Evolutionary conservation across 306 rosid genomes (phyloP).

Genomic region (Cicer bijugum): DNA sequence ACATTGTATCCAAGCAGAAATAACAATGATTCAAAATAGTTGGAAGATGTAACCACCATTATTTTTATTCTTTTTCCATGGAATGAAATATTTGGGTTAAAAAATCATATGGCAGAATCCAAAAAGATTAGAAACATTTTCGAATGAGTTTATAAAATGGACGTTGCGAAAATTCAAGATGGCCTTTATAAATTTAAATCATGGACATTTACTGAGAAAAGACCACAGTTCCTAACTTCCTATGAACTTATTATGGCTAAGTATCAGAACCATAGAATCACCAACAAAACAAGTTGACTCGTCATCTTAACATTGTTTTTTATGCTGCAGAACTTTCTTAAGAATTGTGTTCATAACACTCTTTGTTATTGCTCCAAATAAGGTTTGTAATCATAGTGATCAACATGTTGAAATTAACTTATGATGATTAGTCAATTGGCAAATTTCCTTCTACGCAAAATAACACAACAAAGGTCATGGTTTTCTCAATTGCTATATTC

Average conservation of each 20-base stretch:
- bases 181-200: background rate
- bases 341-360: slow-evolving; percentile 9
- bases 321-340: background rate
- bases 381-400: slow-evolving; percentile 13
- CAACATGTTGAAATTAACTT: slow-evolving; percentile 4
- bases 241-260: background rate
- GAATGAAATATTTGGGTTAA: background rate
- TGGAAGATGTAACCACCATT: background rate
- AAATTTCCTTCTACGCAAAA: slow-evolving; percentile 20
- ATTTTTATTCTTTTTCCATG: background rate
- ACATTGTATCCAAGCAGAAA: background rate
- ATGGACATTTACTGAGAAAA: background rate
- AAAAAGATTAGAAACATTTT: slow-evolving; percentile 11
- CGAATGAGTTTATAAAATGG: background rate
- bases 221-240: background rate
- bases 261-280: background rate
- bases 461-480: slow-evolving; percentile 34
- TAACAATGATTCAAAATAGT: background rate
- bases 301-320: background rate
- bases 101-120: background rate
- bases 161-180: background rate
- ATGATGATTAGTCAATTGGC: slow-evolving; percentile 27
- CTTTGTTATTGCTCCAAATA: slow-evolving; percentile 1
- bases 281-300: slow-evolving; percentile 1
- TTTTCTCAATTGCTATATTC: slow-evolving; percentile 22